Base-by-base conservation (phyloP, 441 rosid genomes). In the Pelargonium myrrhifolium region DNA sequence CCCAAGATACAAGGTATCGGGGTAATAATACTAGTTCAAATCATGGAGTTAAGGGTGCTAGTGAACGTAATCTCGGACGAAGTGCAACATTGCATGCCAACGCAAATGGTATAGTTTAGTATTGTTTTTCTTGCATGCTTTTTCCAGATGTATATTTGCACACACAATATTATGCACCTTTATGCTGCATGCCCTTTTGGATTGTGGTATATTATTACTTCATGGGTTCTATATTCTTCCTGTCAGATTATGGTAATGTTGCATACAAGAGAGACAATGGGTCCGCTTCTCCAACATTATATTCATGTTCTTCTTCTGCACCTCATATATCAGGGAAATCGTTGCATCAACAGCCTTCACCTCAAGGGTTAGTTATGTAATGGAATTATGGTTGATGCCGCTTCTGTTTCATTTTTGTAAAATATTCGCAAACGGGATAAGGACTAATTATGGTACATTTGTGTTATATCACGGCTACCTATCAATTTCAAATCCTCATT, bases 281-380 rank as follows among this genome's bases (percentile, higher is more conserved):
- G 4, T 72, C 68, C 2, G 73, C 39, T 49, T 66, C 69, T 66
- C 68, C 68, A 28, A 45, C 73, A 35, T 47, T 65, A 12, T 24
- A 64, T 20, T 62, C 77, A 10, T 68, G 74, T 7, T 37, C 78
- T 17, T 68, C 83, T 17, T 72, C 71, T 63, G 22, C 71, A 28
- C 60, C 12, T 61, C 66, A 20, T 47, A 40, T 74, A 21, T 65
- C 72, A 0, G 65, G 72, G 71, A 71, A 76, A 77, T 69, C 58
- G 64, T 62, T 42, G 61, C 75, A 65, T 67, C 80, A 76, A 55
- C 76, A 67, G 69, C 69, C 73, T 70, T 69, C 70, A 67, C 42
- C 59, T 42, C 63, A 76, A 62, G 71, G 81, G 86, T 83, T 66
- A 62, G 85, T 79, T 64, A 24, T 69, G 12, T 59, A 28, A 21